Evolutionary conservation across 768 basidiomycete genomes (phyloP), one percentile per base, ranked within the genome.

Genomic region (Naganishia onofrii): DNA sequence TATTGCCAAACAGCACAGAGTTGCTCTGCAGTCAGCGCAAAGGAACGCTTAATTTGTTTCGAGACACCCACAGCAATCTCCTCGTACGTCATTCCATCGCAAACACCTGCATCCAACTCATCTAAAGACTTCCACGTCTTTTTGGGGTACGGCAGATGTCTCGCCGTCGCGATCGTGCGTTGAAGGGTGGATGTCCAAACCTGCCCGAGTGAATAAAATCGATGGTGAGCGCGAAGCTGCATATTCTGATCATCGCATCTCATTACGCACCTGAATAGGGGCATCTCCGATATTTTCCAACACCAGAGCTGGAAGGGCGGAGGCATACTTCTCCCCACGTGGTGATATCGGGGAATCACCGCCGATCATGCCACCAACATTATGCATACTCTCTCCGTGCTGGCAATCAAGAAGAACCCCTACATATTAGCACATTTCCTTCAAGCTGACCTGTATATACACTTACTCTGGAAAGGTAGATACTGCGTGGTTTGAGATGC

Each of bases 61-160:
- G 5, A 58, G 29, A 36, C 28, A 76, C 83, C 42, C 68, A 91
- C 94, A 85, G 94, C 94, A 69, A 99, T 98, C 85, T 98, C 95
- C 83, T 92, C 89, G 75, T 99, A 99, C 4, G 96, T 98, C 96
- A 99, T 98, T 19, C 90, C 96, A 81, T 99, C 96, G 77, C 96
- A 99, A 38, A 99, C 96, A 29, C 96, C 96, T 9, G 96, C 96
- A 80, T 99, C 96, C 29, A 99, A 85, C 81, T 99, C 96, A 76
- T 99, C 96, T 65, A 99, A 83, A 1, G 92, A 93, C 80, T 99
- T 99, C 96, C 96, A 99, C 3, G 95, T 97, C 72, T 98, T 83
- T 76, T 98, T 96, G 55, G 88, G 85, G 77, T 92, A 97, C 0
- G 90, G 88, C 21, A 99, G 84, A 72, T 86, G 74, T 46, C 88